phyloP scores from a whole-genome alignment of 306 rosid genomes.

The Clitoria ternatea region DNA sequence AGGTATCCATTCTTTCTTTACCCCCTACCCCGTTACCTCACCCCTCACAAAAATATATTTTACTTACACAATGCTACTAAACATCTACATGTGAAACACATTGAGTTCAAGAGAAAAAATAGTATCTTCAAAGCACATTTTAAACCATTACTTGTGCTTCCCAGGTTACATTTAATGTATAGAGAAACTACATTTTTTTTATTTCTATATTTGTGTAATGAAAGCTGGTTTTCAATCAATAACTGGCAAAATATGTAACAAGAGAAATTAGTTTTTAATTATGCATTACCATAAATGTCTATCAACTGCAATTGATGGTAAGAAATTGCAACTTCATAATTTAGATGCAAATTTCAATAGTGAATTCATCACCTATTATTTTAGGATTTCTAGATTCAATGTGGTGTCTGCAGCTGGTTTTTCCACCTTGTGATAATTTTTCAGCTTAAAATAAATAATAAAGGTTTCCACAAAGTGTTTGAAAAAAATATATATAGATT shows the following conservation, averaged over 20 bases:
- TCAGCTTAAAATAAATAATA: constrained; percentile 13
- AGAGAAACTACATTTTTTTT: constrained; percentile 4
- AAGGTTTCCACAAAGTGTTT: not conserved
- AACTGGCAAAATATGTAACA: not conserved
- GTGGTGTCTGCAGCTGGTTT: not conserved
- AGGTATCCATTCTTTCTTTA: not conserved
- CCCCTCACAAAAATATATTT: too few relatives aligned
- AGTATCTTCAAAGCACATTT: constrained; percentile 12
- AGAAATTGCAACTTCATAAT: not conserved
- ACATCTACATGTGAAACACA: not conserved
- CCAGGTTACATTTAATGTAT: constrained; percentile 6
- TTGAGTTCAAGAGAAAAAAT: not conserved
- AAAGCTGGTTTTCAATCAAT: constrained; percentile 16
- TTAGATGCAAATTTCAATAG: constrained; percentile 5
- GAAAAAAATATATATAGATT: constrained; percentile 7
- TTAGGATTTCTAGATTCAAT: not conserved
- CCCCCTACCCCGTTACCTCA: too few relatives aligned
- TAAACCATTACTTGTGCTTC: constrained; percentile 1
- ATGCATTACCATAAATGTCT: constrained; percentile 5
- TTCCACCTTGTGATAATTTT: not conserved
- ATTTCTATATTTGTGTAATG: not conserved
- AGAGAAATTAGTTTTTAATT: not conserved
- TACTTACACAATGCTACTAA: constrained; percentile 1
- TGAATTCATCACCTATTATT: not conserved
- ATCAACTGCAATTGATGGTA: not conserved